phyloP scores from a whole-genome alignment of 176 grass and related monocot genomes.

The Carex scoparia region DNA sequence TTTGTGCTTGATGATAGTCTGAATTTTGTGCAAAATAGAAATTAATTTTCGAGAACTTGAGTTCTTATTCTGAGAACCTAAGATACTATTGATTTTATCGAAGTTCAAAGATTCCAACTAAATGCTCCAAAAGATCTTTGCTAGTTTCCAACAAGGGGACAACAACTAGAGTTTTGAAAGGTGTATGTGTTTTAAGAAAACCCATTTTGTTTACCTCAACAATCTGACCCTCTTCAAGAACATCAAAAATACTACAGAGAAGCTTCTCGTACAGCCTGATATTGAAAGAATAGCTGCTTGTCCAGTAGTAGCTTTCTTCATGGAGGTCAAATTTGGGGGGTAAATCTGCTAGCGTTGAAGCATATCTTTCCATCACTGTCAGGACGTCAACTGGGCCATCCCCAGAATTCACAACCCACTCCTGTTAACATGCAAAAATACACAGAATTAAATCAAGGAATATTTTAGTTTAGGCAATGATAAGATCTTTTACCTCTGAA shows the following conservation, averaged over 20 bases:
- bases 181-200: neutral
- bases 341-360: constrained; percentile 36
- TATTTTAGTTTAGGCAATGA: constrained; percentile 11
- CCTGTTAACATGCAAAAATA: constrained; percentile 42
- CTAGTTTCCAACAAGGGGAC: constrained; percentile 9
- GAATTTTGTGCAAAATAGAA: constrained; percentile 4
- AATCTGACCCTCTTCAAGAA: constrained; percentile 89
- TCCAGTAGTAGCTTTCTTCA: constrained; percentile 65
- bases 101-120: constrained; percentile 1
- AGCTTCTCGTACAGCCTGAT: constrained; percentile 81
- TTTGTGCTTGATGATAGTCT: neutral
- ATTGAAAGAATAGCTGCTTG: constrained; percentile 67
- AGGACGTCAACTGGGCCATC: constrained; percentile 58
- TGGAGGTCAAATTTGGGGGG: constrained; percentile 52
- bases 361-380: constrained; percentile 68
- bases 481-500: constrained; percentile 59
- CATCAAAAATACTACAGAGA: constrained; percentile 81
- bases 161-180: neutral
- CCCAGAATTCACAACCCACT: constrained; percentile 60
- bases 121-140: neutral
- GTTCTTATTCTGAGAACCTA: neutral
- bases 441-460: neutral
- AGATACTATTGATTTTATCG: neutral
- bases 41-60: neutral
- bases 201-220: constrained; percentile 59